Conservation (phyloP, 2,329 filamentous ascomycete genomes). For the Boeremia lycopersici region DNA sequence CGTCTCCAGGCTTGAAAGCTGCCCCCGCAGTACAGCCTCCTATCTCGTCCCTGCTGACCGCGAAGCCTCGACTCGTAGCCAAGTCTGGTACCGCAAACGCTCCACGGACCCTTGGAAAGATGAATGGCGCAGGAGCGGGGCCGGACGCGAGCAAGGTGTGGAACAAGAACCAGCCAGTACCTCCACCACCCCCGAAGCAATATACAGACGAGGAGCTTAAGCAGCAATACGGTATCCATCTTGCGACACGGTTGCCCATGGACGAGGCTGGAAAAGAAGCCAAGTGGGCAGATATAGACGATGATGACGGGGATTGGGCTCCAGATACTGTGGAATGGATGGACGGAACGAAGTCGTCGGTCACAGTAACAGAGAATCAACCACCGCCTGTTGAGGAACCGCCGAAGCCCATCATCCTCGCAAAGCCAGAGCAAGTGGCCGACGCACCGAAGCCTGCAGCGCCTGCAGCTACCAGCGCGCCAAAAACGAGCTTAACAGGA, state of each 20-base stretch:
- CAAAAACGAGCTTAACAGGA: conserved; percentile 44
- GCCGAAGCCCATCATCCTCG: conserved; percentile 18
- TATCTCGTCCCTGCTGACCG: conserved; percentile 57
- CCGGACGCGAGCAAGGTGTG: conserved; percentile 79
- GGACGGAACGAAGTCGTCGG: conserved; percentile 81
- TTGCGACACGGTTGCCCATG: conserved; percentile 77
- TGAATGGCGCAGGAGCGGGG: conserved; percentile 64
- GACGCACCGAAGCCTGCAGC: conserved; percentile 49
- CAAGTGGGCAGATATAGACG: conserved; percentile 90
- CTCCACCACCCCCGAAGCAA: conserved; percentile 75
- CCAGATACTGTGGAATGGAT: conserved; percentile 87
- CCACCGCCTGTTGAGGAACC: conserved; percentile 37
- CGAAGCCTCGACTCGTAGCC: conserved; percentile 74
- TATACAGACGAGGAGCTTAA: conserved; percentile 84
- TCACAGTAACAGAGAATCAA: conserved; percentile 62
- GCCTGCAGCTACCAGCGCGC: conserved; percentile 33
- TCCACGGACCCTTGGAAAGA: conserved; percentile 59
- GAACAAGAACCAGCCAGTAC: conserved; percentile 85
- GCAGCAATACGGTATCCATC: conserved; percentile 84
- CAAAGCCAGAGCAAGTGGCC: conserved; percentile 30
- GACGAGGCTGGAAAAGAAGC: conserved; percentile 75
- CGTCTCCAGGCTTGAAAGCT: conserved; percentile 63
- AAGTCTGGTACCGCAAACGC: conserved; percentile 70
- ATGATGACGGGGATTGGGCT: conserved; percentile 86
- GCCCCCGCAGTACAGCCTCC: conserved; percentile 35